A percentile compares a stretch with the other conserved stretches of the same genome.
These are phyloP conservation scores for Schizophyllum commune DNA, from an alignment of 1,284 basidiomycete genomes.

Conservation along the genomic window DNA sequence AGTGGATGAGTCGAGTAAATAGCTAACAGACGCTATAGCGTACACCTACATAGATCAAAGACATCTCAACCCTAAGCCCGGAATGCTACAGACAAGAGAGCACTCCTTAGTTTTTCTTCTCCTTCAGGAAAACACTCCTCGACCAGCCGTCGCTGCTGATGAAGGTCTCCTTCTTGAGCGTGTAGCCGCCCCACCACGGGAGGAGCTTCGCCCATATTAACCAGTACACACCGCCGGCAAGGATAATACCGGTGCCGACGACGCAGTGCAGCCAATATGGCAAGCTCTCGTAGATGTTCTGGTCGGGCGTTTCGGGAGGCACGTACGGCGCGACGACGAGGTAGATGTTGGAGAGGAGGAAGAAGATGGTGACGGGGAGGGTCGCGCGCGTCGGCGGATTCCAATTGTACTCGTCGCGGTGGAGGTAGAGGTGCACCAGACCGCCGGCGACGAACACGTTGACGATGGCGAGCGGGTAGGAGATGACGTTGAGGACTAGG, in stretches of 20 bases:
- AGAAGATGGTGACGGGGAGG: conserved; percentile 37
- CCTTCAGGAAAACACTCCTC: conserved; percentile 10
- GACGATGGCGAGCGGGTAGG: conserved; percentile 46
- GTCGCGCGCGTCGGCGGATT: conserved; percentile 54
- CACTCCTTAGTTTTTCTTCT: background rate
- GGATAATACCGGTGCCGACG: conserved; percentile 40
- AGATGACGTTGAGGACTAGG: conserved; percentile 42
- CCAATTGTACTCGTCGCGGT: conserved; percentile 42
- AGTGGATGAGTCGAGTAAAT: too few species aligned
- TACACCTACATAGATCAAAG: too few species aligned
- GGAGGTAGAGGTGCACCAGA: conserved; percentile 47
- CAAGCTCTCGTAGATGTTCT: conserved; percentile 44
- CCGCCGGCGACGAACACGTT: conserved; percentile 56
- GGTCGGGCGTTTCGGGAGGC: conserved; percentile 40
- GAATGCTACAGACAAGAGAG: background rate
- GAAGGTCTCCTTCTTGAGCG: conserved; percentile 31
- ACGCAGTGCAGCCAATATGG: conserved; percentile 61
- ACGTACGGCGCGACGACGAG: conserved; percentile 50
- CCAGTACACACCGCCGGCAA: conserved; percentile 54
- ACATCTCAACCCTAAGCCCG: too few species aligned
- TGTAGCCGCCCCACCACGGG: conserved; percentile 44
- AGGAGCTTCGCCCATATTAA: conserved; percentile 46
- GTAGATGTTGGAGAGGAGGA: conserved; percentile 59
- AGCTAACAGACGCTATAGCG: too few species aligned
- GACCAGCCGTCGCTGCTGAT: conserved; percentile 11